Conservation (phyloP, 2,329 filamentous ascomycete species). For the Alternaria metachromatica region DNA sequence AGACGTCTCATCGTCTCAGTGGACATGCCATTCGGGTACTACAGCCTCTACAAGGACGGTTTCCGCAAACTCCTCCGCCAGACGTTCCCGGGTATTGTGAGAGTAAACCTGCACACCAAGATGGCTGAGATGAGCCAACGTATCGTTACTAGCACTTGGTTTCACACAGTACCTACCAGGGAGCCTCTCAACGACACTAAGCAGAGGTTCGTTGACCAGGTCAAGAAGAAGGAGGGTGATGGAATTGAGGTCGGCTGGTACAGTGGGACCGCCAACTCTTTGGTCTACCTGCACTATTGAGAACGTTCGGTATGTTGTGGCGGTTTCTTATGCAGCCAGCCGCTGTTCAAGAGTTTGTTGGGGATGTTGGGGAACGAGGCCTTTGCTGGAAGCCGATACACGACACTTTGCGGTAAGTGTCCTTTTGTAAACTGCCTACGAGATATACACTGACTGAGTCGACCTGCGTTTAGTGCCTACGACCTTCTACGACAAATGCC, state of each 20-base stretch:
- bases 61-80: slow-evolving; percentile 7
- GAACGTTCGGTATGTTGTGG: not conserved
- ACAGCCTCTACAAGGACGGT: slow-evolving; percentile 5
- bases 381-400: not conserved
- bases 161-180: not conserved
- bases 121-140: not conserved
- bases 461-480: not conserved
- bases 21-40: slow-evolving; percentile 14
- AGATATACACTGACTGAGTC: not conserved
- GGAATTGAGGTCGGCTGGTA: slow-evolving; percentile 9
- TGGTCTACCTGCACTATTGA: not conserved
- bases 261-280: not conserved
- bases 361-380: not conserved
- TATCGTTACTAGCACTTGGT: not conserved
- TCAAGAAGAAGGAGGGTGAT: slow-evolving; percentile 13
- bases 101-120: slow-evolving; percentile 10
- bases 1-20: slow-evolving; percentile 13
- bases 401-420: not conserved
- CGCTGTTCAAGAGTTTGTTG: not conserved
- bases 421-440: not conserved
- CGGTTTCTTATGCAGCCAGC: not conserved
- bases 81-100: slow-evolving; percentile 18
- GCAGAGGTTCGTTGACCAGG: slow-evolving; percentile 2
- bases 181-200: slow-evolving; percentile 1
- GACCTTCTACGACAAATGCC: not conserved